Evolutionary conservation across 208 protist species (phyloP), one percentile per base, ranked within the genome.

Genomic region (Leishmania mexicana): DNA sequence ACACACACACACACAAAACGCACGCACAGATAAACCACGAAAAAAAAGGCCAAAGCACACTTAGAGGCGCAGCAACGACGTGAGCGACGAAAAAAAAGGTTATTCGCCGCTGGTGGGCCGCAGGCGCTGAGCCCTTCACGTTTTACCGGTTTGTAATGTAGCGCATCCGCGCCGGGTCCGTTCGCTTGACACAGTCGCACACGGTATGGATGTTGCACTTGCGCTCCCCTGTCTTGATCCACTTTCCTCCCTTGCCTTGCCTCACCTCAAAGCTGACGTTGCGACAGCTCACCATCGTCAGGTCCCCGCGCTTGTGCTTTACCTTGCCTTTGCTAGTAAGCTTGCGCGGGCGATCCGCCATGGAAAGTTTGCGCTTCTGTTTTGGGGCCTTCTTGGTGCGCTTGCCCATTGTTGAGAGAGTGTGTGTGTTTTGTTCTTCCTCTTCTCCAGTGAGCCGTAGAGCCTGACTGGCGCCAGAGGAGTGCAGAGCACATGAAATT

Each of bases 151-250:
- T 98, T 15, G 92, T 86, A n/a, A 93, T 90, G 77, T 80, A 80
- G 60, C 82, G 89, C 94, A 96, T 95, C 64, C 94, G 95, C 5
- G 86, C 82, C n/a, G 95, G 92, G 49, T 98, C 95, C 0, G 95
- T 98, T 74, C 94, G 93, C 49, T 84, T 88, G 45, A 98, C 92
- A 67, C 95, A 98, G 87, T 98, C 88, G 81, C 95, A 98, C 28
- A 96, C 91, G 3, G 92, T 97, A 84, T 98, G 95, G 28, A 98
- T 95, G 81, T 97, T 96, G 85, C 95, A 98, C 81, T 93, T 91
- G 24, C 95, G 92, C 62, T 97, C 95, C 13, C 93, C 93, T 21
- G 89, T 92, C 68, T 85, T 89, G 11, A 96, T 78, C 89, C 90
- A 97, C 83, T 91, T 88, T 6, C 95, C 95, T 35, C 93, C 92